Base-by-base conservation (phyloP, 208 protist species). In the Wallacemonas rigidus region DNA sequence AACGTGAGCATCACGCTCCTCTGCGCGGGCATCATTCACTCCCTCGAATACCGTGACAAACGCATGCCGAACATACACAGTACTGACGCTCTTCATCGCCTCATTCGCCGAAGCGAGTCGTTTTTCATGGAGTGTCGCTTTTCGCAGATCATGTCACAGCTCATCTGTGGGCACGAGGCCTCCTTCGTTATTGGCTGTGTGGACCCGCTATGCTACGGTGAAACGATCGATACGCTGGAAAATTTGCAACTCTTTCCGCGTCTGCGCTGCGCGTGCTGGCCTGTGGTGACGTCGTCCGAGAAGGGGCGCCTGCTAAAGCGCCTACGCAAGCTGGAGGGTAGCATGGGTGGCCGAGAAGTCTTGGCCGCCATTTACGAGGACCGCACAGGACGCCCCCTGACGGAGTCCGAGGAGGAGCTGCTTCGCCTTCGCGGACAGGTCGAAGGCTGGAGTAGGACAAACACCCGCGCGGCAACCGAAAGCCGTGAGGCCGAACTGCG, bases 111-210 rank as follows among this genome's bases (percentile, higher is more conserved):
- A 44, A 95, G 88, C 76, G 80, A 95, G 76, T 93, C 89, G 5
- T 94, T 97, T 72, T 97, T 97, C 63, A 96, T 95, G 91, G 90
- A 95, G 76, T 95, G 90, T 72, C 83, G 91, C 47, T 93, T 96
- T 80, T 94, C 93, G 36, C 87, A 93, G 69, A 71, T 97, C 12
- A 93, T 97, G 89, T 88, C 93, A 45, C 89, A 95, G 73, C 79
- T 93, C 55, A 79, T 97, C 39, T 90, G 82, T 73, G 93, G 93
- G 14, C 80, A 89, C 61, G 90, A 95, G 75, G 93, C 89, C 2
- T 95, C 78, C 17, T 94, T 96, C 75, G 75, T 97, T n/a, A 67
- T 97, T 58, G 90, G 88, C 68, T 93, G 86, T 60, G 85, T 92
- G 35, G 85, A 87, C 74, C 83, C 88, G 14, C 74, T 96, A 43